phyloP scores from a whole-genome alignment of 108 stramenopile species.

The Chaetoceros muelleri region DNA sequence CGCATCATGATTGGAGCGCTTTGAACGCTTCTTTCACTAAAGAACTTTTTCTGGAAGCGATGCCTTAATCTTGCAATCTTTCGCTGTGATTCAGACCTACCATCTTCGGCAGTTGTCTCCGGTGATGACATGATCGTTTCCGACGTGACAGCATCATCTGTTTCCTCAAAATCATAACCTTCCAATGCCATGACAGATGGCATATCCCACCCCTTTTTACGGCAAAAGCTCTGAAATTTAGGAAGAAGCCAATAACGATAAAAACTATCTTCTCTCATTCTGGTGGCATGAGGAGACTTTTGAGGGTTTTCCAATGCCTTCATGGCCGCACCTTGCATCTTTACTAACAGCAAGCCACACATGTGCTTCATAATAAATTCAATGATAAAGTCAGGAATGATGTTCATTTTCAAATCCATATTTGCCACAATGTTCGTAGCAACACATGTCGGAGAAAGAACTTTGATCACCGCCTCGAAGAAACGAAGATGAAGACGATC shows the following conservation, averaged over 20 bases:
- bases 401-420: constrained; percentile 73
- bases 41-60: too few species aligned
- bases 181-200: constrained; percentile 62
- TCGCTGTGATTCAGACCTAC: too few species aligned
- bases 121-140: background rate
- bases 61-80: too few species aligned
- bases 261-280: constrained; percentile 76
- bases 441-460: constrained; percentile 66
- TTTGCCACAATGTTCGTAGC: constrained; percentile 77
- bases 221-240: constrained; percentile 68
- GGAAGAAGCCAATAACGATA: constrained; percentile 79
- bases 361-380: constrained; percentile 88
- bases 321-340: constrained; percentile 62
- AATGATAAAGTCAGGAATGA: constrained; percentile 74
- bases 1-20: too few species aligned
- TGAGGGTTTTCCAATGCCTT: constrained; percentile 63
- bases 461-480: constrained; percentile 57
- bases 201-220: constrained; percentile 72
- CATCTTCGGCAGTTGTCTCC: background rate
- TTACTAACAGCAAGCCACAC: constrained; percentile 76
- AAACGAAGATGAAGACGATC: constrained; percentile 71
- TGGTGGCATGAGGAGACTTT: constrained; percentile 56
- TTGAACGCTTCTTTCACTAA: too few species aligned
- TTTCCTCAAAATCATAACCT: background rate
- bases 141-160: background rate